Evolutionary conservation across 306 rosid genomes (phyloP).

Genomic region (Lablab purpureus): DNA sequence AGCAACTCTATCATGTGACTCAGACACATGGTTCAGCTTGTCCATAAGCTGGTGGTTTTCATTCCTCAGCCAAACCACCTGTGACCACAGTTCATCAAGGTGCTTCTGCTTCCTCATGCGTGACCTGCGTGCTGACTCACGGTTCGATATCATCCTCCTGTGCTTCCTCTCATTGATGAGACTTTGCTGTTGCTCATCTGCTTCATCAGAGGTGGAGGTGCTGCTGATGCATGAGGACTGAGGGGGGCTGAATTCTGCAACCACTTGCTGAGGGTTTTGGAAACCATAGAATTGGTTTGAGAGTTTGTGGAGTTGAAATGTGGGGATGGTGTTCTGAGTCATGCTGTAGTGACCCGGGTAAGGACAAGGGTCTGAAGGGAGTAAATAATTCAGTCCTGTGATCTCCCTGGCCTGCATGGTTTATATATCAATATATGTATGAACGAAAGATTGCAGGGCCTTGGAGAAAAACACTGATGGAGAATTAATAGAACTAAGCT

Average conservation of each 20-base stretch:
- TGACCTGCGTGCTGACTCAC: conserved; percentile 96
- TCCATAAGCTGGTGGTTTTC: conserved; percentile 84
- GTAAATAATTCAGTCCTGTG: conserved; percentile 61
- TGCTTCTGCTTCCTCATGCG: conserved; percentile 98
- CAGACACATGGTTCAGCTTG: conserved; percentile 73
- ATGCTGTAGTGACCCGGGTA: conserved; percentile 55
- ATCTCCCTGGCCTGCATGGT: conserved; percentile 75
- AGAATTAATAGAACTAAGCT: conserved; percentile 38
- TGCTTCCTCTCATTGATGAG: conserved; percentile 91
- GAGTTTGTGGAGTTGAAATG: conserved; percentile 53
- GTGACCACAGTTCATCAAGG: conserved; percentile 97
- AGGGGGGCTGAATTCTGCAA: conserved; percentile 61
- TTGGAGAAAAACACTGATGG: conserved; percentile 46
- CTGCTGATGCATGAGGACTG: conserved; percentile 75
- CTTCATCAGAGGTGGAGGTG: conserved; percentile 89
- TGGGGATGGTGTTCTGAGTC: conserved; percentile 51
- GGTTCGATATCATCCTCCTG: conserved; percentile 92
- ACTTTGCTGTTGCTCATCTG: conserved; percentile 75
- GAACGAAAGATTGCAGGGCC: conserved; percentile 32
- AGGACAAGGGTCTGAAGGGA: conserved; percentile 58
- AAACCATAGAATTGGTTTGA: conserved; percentile 56
- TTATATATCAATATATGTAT: background rate
- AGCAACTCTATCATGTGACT: conserved; percentile 64
- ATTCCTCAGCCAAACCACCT: conserved; percentile 86
- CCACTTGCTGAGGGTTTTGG: conserved; percentile 50